Percentiles rank a stretch among this genome's conserved stretches.
These are phyloP conservation scores for Lepidium didymum DNA, from an alignment of 345 rosid species.

Conservation along the genomic window DNA sequence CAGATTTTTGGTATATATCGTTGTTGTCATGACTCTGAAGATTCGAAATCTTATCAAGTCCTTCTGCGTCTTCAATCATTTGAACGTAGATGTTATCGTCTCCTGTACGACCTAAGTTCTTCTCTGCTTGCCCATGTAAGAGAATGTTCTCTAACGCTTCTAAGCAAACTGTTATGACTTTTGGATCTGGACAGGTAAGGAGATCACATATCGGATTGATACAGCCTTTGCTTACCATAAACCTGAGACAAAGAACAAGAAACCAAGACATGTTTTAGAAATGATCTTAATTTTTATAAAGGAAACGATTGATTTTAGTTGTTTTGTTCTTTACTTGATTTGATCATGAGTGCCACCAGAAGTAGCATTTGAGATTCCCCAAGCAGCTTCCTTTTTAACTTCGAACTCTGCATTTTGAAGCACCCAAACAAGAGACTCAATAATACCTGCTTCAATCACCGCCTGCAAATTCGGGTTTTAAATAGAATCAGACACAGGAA, in stretches of 20 bases:
- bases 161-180: conserved; percentile 59
- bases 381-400: conserved; percentile 82
- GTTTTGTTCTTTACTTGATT: conserved; percentile 43
- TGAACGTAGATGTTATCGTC: conserved; percentile 50
- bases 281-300: background rate
- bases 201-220: conserved; percentile 75
- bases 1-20: conserved; percentile 69
- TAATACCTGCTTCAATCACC: conserved; percentile 55
- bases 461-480: conserved; percentile 33
- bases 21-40: conserved; percentile 73
- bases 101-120: conserved; percentile 40
- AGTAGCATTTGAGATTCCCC: conserved; percentile 79
- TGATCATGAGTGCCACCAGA: conserved; percentile 72
- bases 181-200: conserved; percentile 67
- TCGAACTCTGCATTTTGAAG: conserved; percentile 72
- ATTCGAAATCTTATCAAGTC: conserved; percentile 67
- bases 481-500: background rate
- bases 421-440: conserved; percentile 46
- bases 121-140: conserved; percentile 68
- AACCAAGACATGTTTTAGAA: background rate
- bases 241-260: conserved; percentile 27
- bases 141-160: conserved; percentile 77
- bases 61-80: conserved; percentile 73
- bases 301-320: background rate
- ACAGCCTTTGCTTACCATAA: conserved; percentile 61